Conservation (phyloP, 2,329 filamentous ascomycete species). For the Penicillium nordicum region DNA sequence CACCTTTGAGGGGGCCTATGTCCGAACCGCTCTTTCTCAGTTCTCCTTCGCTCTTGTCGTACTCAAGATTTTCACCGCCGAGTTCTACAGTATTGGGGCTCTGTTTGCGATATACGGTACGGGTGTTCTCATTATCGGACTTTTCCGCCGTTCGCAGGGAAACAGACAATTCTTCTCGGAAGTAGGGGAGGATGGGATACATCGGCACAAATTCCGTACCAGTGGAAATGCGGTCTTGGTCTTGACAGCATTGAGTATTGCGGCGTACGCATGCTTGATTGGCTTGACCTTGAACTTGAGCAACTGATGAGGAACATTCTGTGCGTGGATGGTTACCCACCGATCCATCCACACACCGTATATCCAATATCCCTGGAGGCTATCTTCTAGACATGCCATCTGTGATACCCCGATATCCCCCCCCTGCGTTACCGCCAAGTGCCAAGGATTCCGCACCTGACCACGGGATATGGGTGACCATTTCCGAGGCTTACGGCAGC, state of each 20-base stretch:
- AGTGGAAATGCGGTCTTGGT: slow-evolving; percentile 64
- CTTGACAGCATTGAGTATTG: slow-evolving; percentile 59
- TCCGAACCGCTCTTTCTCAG: slow-evolving; percentile 88
- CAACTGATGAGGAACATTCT: slow-evolving; percentile 17
- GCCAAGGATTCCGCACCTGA: slow-evolving; percentile 30
- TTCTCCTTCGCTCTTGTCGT: slow-evolving; percentile 95
- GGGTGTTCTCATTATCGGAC: slow-evolving; percentile 75
- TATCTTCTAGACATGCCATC: slow-evolving; percentile 12
- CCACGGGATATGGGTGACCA: slow-evolving; percentile 7
- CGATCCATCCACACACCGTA: slow-evolving; percentile 2
- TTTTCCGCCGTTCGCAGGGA: slow-evolving; percentile 84
- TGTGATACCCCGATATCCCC: slow-evolving; percentile 9
- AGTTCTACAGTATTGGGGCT: slow-evolving; percentile 97
- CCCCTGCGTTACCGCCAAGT: slow-evolving; percentile 32
- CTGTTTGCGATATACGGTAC: slow-evolving; percentile 90
- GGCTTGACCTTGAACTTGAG: slow-evolving; percentile 55
- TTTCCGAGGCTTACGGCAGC: slow-evolving; percentile 8
- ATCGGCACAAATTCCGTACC: slow-evolving; percentile 61
- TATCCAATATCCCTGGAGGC: background rate
- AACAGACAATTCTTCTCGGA: slow-evolving; percentile 84
- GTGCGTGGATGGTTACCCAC: background rate
- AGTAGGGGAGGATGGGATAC: slow-evolving; percentile 56
- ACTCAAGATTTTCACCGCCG: slow-evolving; percentile 91
- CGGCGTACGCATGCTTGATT: slow-evolving; percentile 59
- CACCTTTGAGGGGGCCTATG: slow-evolving; percentile 95